Conservation (phyloP, 2,329 filamentous ascomycete species). For the Cercospora sp. region DNA sequence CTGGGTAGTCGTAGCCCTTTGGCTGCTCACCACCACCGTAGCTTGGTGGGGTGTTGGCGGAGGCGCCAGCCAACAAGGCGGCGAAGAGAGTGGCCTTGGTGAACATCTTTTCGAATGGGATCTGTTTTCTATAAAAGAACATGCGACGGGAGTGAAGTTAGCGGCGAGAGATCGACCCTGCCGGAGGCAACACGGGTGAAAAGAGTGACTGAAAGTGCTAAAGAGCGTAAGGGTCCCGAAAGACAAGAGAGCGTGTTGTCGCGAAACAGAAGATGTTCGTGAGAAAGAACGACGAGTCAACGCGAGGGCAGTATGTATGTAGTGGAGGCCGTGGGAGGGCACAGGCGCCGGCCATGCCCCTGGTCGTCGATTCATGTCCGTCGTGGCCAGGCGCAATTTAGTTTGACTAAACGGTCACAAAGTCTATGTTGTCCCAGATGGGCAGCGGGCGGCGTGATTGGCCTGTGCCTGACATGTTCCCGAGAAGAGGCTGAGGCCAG, state of each 20-base stretch:
- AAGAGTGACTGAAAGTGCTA: constrained; percentile 37
- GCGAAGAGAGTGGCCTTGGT: constrained; percentile 36
- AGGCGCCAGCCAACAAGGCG: constrained; percentile 33
- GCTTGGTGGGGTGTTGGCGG: constrained; percentile 20
- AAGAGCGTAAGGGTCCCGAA: constrained; percentile 38
- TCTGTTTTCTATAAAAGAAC: constrained; percentile 18
- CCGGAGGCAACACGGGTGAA: constrained; percentile 30
- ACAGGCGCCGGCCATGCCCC: constrained; percentile 15
- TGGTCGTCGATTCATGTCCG: constrained; percentile 22
- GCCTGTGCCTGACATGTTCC: constrained; percentile 20
- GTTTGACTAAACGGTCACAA: constrained; percentile 19
- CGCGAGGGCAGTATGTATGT: constrained; percentile 10
- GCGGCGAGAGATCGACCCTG: constrained; percentile 30
- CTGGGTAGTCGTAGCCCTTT: neutral
- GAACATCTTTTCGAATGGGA: constrained; percentile 28
- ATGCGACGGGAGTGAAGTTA: constrained; percentile 1
- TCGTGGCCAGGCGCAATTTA: constrained; percentile 24
- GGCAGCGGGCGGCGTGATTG: constrained; percentile 16
- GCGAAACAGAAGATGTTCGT: constrained; percentile 31
- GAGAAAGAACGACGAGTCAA: constrained; percentile 20
- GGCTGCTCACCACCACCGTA: neutral
- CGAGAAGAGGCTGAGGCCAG: constrained; percentile 17
- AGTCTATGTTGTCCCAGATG: constrained; percentile 21
- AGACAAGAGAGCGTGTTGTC: constrained; percentile 33
- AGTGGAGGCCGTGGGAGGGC: neutral